Percentiles rank a stretch among this genome's conserved stretches.
Evolutionary conservation across 139 green algal genomes (phyloP).

Genomic region (Closterium sp.): DNA sequence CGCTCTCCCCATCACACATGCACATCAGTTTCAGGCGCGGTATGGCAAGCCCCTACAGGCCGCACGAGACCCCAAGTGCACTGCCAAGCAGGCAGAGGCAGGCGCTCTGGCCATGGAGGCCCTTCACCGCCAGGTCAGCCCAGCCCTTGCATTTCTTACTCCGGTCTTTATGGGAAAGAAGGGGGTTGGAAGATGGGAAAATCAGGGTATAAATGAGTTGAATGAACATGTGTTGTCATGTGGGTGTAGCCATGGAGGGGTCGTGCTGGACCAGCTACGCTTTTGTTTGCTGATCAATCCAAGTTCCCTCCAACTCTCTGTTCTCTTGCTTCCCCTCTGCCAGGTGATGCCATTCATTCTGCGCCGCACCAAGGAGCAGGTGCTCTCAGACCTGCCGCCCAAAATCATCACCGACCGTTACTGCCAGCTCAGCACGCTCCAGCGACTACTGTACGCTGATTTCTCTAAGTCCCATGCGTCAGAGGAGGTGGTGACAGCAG

Average conservation of each 20-base stretch:
- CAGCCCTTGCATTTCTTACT: background rate
- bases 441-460: conserved; percentile 79
- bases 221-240: background rate
- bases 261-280: background rate
- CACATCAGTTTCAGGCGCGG: conserved; percentile 73
- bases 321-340: conserved; percentile 6
- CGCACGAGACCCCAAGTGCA: conserved; percentile 50
- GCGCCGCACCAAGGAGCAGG: conserved; percentile 92
- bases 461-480: conserved; percentile 10
- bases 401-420: conserved; percentile 92
- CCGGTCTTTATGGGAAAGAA: background rate
- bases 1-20: background rate
- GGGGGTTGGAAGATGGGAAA: background rate
- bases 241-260: background rate
- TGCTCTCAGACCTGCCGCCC: conserved; percentile 89
- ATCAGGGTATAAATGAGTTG: background rate
- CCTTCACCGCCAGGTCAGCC: conserved; percentile 66
- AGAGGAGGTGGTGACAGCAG: conserved; percentile 20
- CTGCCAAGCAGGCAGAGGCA: conserved; percentile 55
- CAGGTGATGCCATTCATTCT: conserved; percentile 95
- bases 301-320: background rate
- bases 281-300: background rate
- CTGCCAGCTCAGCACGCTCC: conserved; percentile 78
- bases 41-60: conserved; percentile 76
- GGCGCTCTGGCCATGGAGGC: conserved; percentile 80